phyloP scores from a whole-genome alignment of 805 yeast genomes.

The Zygotorulaspora chibaensis region DNA sequence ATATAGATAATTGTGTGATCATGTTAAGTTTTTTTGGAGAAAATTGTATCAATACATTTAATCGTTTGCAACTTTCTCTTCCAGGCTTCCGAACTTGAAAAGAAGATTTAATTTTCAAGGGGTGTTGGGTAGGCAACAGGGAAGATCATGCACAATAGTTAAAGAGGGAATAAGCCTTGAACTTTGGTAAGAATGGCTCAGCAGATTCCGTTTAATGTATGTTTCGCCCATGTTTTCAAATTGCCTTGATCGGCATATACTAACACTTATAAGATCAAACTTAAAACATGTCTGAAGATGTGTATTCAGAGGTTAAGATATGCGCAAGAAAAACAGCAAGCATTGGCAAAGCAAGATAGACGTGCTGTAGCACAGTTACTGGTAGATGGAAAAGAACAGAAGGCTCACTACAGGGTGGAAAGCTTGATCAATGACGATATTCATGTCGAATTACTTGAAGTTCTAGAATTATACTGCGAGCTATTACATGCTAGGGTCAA shows the following conservation, averaged over 20 bases:
- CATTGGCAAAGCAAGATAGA: constrained; percentile 70
- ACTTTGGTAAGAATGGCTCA: constrained; percentile 10
- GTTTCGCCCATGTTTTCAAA: constrained; percentile 2
- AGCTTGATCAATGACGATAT: constrained; percentile 80
- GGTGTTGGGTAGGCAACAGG: constrained; percentile 2
- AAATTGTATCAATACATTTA: not conserved
- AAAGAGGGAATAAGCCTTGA: not conserved
- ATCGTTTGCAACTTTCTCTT: not conserved
- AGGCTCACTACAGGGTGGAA: constrained; percentile 80
- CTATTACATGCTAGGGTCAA: constrained; percentile 69
- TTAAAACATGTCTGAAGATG: constrained; percentile 47
- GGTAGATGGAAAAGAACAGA: constrained; percentile 66
- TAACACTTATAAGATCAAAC: constrained; percentile 19
- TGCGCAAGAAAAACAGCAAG: constrained; percentile 69
- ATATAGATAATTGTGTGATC: constrained; percentile 35
- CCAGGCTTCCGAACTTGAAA: not conserved
- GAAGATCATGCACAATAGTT: not conserved
- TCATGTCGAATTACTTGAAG: constrained; percentile 71
- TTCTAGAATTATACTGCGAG: constrained; percentile 78
- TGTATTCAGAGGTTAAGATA: constrained; percentile 66
- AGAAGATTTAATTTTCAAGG: not conserved
- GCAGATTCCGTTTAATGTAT: constrained; percentile 22
- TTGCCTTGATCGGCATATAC: constrained; percentile 3
- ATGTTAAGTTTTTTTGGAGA: too few species aligned
- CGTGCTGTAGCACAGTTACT: constrained; percentile 67